Evolutionary conservation across 2,329 filamentous ascomycete genomes (phyloP), one percentile per base, ranked within the genome.

Genomic region (Sporothrix brasiliensis): DNA sequence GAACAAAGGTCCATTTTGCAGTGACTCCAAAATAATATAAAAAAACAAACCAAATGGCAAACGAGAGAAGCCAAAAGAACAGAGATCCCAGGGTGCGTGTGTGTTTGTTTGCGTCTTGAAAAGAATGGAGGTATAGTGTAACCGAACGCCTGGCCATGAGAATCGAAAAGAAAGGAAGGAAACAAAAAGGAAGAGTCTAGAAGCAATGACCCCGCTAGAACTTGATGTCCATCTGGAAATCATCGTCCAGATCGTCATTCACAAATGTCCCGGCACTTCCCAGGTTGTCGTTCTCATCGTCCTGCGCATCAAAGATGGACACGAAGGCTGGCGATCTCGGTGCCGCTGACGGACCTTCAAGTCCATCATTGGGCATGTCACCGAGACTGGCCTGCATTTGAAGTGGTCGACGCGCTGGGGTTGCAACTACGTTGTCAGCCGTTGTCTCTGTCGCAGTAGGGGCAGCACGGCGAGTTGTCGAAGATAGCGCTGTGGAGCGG

Each of bases 181-280:
- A 54, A 4, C 21, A 49, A 44, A 44, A 67, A 61, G 16, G 34
- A 44, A 21, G 30, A 61, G 30, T 14, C 24, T 2, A 69, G 24
- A 67, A 34, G 39, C 60, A 2, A 53, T 16, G 4, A 24, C 21
- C 4, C 6, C 14, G 21, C 50, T 30, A 66, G 11, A 52, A 77
- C 54, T 80, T 77, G 11, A 87, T 75, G 72, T 84, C 83, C 73
- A 89, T 78, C 76, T 88, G 83, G 74, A 89, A 88, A 41, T 86
- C 83, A 7, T 87, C 85, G 21, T 86, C 85, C 4, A 86, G 80
- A 4, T 83, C 83, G 16, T 80, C 77, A 70, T 76, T 75, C 75
- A 65, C 77, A 72, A 80, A 75, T 58, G 80, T 75, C 30, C 76
- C 66, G 14, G 79, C 71, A 5, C 75, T 76, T 10, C 77, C 80